These are phyloP conservation scores for Naumovozyma castellii DNA, from an alignment of 805 yeast genomes.

Conservation along the genomic window DNA sequence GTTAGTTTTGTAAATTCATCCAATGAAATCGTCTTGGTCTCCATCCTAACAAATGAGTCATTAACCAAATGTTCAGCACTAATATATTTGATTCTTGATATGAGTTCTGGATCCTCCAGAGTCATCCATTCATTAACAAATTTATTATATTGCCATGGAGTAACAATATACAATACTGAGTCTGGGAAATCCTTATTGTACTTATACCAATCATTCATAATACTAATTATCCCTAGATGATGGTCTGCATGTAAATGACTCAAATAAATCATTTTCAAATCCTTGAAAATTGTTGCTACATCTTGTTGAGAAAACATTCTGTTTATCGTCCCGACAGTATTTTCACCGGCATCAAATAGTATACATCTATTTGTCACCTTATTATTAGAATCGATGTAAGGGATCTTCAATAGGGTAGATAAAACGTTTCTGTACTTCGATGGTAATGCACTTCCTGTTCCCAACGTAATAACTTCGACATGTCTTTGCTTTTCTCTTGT, in stretches of 20 bases:
- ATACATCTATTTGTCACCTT: slow-evolving; percentile 35
- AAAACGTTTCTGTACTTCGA: slow-evolving; percentile 77
- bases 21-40: slow-evolving; percentile 25
- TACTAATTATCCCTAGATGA: slow-evolving; percentile 71
- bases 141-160: slow-evolving; percentile 64
- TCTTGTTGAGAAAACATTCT: slow-evolving; percentile 50
- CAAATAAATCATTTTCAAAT: slow-evolving; percentile 56
- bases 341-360: slow-evolving; percentile 92
- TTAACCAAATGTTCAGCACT: slow-evolving; percentile 52
- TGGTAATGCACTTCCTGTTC: slow-evolving; percentile 91
- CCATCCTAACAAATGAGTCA: slow-evolving; percentile 29
- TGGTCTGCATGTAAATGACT: slow-evolving; percentile 97
- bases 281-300: slow-evolving; percentile 39
- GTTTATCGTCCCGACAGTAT: slow-evolving; percentile 62
- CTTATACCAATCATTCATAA: slow-evolving; percentile 59
- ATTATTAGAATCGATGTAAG: slow-evolving; percentile 34
- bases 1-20: slow-evolving; percentile 10
- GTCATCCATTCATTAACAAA: slow-evolving; percentile 63
- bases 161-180: slow-evolving; percentile 44
- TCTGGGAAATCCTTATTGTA: slow-evolving; percentile 32
- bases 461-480: slow-evolving; percentile 66
- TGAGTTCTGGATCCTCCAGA: slow-evolving; percentile 36
- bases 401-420: slow-evolving; percentile 67
- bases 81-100: slow-evolving; percentile 40
- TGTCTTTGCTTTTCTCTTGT: slow-evolving; percentile 35